Evolutionary conservation across 371 early-diverging fungal species (phyloP).

Genomic region (Batrachochytrium dendrobatidis): DNA sequence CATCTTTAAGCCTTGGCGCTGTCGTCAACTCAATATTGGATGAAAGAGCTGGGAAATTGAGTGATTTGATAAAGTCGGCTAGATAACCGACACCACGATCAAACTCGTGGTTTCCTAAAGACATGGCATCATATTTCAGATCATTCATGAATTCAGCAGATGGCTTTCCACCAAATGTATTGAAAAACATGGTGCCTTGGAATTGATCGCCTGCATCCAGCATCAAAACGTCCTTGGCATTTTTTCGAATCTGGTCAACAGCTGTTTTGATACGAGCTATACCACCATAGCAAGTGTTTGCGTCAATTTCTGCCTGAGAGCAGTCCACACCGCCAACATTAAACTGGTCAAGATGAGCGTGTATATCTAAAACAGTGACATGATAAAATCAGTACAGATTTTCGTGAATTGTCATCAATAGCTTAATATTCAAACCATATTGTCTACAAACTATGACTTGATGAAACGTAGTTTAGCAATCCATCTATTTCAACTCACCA

Average conservation of each 20-base stretch:
- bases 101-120: slow-evolving; percentile 60
- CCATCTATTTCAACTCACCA: too few species aligned
- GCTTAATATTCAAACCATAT: too few species aligned
- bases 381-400: too few species aligned
- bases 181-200: slow-evolving; percentile 57
- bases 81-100: slow-evolving; percentile 55
- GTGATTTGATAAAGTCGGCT: slow-evolving; percentile 39
- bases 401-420: too few species aligned
- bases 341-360: slow-evolving; percentile 36
- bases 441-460: too few species aligned
- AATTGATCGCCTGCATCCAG: slow-evolving; percentile 65
- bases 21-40: slow-evolving; percentile 50
- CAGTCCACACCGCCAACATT: slow-evolving; percentile 49
- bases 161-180: slow-evolving; percentile 36
- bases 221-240: slow-evolving; percentile 38
- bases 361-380: too few species aligned
- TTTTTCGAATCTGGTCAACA: slow-evolving; percentile 42
- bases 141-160: slow-evolving; percentile 50
- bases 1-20: slow-evolving; percentile 29
- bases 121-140: slow-evolving; percentile 46
- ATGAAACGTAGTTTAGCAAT: too few species aligned
- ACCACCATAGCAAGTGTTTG: slow-evolving; percentile 52
- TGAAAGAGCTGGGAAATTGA: slow-evolving; percentile 57
- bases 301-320: slow-evolving; percentile 28
- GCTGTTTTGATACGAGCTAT: slow-evolving; percentile 49